phyloP scores from a whole-genome alignment of 1,139 yeast species.

The Suhomyces terraborum region DNA sequence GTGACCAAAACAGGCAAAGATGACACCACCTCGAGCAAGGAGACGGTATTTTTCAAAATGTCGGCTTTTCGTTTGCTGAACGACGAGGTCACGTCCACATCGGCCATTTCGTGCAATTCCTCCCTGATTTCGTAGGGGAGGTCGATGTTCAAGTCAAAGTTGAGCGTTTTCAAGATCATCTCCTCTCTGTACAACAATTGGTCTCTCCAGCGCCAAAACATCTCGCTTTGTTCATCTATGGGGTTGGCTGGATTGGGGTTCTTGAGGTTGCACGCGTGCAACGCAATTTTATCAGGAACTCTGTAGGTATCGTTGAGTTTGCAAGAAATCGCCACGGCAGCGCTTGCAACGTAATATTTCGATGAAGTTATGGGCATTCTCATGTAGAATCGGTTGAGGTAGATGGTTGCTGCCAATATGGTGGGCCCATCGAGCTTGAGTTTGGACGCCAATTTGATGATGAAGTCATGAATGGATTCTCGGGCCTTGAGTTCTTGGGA shows the following conservation, averaged over 20 bases:
- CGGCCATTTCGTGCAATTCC: conserved; percentile 18
- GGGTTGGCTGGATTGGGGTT: conserved; percentile 30
- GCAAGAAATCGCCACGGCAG: conserved; percentile 47
- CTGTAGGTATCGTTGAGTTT: conserved; percentile 48
- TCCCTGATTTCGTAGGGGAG: conserved; percentile 44
- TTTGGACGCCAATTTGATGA: conserved; percentile 39
- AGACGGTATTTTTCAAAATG: conserved; percentile 35
- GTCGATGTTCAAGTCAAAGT: conserved; percentile 43
- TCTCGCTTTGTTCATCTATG: conserved; percentile 44
- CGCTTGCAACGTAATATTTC: conserved; percentile 49
- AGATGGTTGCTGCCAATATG: conserved; percentile 46
- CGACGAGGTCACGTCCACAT: conserved; percentile 4
- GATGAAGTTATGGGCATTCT: conserved; percentile 47
- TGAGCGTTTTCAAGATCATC: conserved; percentile 40
- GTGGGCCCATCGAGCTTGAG: conserved; percentile 48
- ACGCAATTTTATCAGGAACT: conserved; percentile 47
- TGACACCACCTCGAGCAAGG: conserved; percentile 44
- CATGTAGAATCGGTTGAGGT: conserved; percentile 46
- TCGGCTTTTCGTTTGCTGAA: conserved; percentile 33
- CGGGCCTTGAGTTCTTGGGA: conserved; percentile 41
- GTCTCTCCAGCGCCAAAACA: conserved; percentile 52
- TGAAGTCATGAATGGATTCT: conserved; percentile 44
- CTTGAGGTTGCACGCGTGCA: conserved; percentile 39
- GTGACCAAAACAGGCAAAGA: conserved; percentile 42
- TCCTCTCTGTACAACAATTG: conserved; percentile 49